A percentile compares a stretch with the other conserved stretches of the same genome.
Evolutionary conservation across 208 protist species (phyloP).

Genomic region (Trypanosoma theileri): DNA sequence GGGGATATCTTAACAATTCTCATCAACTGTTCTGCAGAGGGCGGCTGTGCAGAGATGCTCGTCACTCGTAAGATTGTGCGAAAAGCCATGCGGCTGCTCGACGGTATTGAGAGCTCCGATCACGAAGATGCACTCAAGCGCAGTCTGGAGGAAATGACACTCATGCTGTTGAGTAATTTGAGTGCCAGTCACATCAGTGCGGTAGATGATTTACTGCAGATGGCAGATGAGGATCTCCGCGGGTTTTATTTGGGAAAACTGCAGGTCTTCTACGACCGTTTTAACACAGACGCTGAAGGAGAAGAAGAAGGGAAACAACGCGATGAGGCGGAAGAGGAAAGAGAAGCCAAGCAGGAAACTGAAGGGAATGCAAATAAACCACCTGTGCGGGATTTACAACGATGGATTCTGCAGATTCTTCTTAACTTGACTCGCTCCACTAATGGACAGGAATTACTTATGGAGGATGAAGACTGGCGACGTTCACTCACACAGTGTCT

Average conservation of each 20-base stretch:
- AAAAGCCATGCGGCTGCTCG: slow-evolving; percentile 78
- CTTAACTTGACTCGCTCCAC: slow-evolving; percentile 75
- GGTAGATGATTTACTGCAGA: slow-evolving; percentile 74
- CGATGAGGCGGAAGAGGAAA: slow-evolving; percentile 15
- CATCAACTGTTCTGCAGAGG: slow-evolving; percentile 81
- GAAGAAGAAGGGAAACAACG: neutral
- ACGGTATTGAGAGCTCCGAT: slow-evolving; percentile 53
- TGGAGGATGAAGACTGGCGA: slow-evolving; percentile 77
- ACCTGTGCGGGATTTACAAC: slow-evolving; percentile 50
- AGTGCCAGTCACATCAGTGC: slow-evolving; percentile 73
- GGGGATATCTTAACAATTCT: slow-evolving; percentile 81
- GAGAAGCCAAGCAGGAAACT: neutral
- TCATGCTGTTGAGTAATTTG: slow-evolving; percentile 87
- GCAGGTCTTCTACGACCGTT: slow-evolving; percentile 53
- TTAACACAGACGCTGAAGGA: slow-evolving; percentile 5
- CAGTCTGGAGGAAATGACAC: slow-evolving; percentile 68
- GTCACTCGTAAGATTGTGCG: slow-evolving; percentile 62
- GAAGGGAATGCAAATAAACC: slow-evolving; percentile 17
- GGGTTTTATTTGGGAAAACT: slow-evolving; percentile 83
- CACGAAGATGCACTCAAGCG: slow-evolving; percentile 35
- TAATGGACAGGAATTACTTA: slow-evolving; percentile 70
- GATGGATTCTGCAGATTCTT: slow-evolving; percentile 79
- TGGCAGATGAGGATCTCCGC: slow-evolving; percentile 75
- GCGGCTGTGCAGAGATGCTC: slow-evolving; percentile 66
- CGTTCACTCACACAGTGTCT: slow-evolving; percentile 47